Evolutionary conservation across 1,284 basidiomycete genomes (phyloP).

Genomic region (Coniophora puteana): DNA sequence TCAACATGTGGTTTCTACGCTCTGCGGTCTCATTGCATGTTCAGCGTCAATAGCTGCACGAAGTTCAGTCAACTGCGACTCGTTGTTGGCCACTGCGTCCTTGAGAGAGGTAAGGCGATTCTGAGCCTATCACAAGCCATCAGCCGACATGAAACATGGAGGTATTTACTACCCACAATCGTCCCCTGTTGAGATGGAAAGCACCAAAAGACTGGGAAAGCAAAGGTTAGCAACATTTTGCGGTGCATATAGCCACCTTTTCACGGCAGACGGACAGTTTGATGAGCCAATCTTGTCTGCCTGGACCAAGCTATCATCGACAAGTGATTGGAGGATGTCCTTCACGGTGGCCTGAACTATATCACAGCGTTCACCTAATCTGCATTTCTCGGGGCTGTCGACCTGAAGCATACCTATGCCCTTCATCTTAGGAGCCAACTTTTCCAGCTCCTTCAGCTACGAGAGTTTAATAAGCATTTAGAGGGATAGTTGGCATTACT

Average conservation of each 20-base stretch:
- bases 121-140: slow-evolving; percentile 43
- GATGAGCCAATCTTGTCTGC: slow-evolving; percentile 89
- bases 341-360: slow-evolving; percentile 85
- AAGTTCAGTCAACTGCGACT: slow-evolving; percentile 47
- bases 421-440: slow-evolving; percentile 78
- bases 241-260: slow-evolving; percentile 21
- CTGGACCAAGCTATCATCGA: slow-evolving; percentile 80
- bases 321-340: slow-evolving; percentile 80
- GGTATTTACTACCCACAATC: slow-evolving; percentile 42
- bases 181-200: slow-evolving; percentile 85
- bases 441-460: slow-evolving; percentile 87
- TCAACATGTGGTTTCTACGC: too few relatives aligned
- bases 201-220: slow-evolving; percentile 79
- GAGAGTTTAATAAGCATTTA: slow-evolving; percentile 1
- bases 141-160: slow-evolving; percentile 5
- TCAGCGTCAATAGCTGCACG: slow-evolving; percentile 47
- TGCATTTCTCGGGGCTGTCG: not conserved
- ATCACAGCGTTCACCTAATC: not conserved
- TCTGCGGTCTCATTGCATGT: slow-evolving; percentile 56
- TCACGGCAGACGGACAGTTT: slow-evolving; percentile 61
- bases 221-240: slow-evolving; percentile 9
- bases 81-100: slow-evolving; percentile 42
- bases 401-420: slow-evolving; percentile 63
- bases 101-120: slow-evolving; percentile 53
- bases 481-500: slow-evolving; percentile 4